Evolutionary conservation across 2,329 filamentous ascomycete genomes (phyloP).

Genomic region (Xylaria polymorpha): DNA sequence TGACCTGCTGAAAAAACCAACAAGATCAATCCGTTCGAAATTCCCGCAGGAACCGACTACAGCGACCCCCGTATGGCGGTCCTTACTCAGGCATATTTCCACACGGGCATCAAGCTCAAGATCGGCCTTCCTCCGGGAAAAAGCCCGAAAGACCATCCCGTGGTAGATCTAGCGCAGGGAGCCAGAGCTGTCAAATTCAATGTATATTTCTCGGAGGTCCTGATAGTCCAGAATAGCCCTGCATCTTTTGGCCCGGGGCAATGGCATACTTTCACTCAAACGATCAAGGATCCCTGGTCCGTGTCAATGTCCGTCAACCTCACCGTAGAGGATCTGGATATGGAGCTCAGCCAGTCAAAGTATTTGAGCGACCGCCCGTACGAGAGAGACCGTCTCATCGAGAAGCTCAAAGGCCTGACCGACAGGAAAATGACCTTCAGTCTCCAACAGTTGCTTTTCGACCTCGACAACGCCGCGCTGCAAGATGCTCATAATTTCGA

Average conservation of each 20-base stretch:
- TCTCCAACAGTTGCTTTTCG: background rate
- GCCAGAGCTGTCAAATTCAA: background rate
- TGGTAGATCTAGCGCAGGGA: background rate
- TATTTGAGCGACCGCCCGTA: too few relatives aligned
- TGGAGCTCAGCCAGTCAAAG: too few relatives aligned
- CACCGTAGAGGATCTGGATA: background rate
- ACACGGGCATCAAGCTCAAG: background rate
- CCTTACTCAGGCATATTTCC: background rate
- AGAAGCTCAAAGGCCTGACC: too few relatives aligned
- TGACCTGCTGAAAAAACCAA: background rate
- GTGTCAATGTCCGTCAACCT: background rate
- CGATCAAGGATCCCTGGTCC: background rate
- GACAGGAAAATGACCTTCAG: background rate
- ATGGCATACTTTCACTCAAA: background rate
- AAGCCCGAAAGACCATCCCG: background rate
- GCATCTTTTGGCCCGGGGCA: too few relatives aligned
- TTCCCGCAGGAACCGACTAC: background rate
- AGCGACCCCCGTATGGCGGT: background rate
- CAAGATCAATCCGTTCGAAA: background rate
- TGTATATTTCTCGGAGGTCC: background rate
- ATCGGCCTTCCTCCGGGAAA: background rate
- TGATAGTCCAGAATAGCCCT: too few relatives aligned
- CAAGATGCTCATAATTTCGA: background rate
- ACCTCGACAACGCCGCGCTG: background rate
- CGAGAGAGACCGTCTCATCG: too few relatives aligned